A percentile compares a stretch with the other conserved stretches of the same genome.
Evolutionary conservation across 305 asterid species (phyloP).

Genomic region (Lippia alba): DNA sequence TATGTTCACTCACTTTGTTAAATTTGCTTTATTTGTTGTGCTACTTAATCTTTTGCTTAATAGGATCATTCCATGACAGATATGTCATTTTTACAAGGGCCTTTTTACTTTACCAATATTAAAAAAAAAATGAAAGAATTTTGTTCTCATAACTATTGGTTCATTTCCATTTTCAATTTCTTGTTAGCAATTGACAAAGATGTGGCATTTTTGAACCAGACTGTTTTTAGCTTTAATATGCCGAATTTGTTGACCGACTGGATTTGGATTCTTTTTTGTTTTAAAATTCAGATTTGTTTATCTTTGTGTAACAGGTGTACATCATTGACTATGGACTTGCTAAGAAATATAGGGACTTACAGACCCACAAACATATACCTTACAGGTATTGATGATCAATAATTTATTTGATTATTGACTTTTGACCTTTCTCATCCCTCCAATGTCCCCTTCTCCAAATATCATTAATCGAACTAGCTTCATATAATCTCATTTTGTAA

Average conservation of each 20-base stretch:
- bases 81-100: not conserved
- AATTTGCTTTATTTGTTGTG: too few species aligned
- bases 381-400: slow-evolving; percentile 59
- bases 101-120: too few species aligned
- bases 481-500: too few species aligned
- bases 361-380: slow-evolving; percentile 87
- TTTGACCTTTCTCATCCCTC: slow-evolving; percentile 15
- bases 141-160: not conserved
- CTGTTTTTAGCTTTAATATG: not conserved
- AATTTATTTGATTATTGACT: not conserved
- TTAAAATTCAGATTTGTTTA: slow-evolving; percentile 21
- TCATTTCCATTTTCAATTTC: slow-evolving; percentile 14
- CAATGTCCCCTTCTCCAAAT: not conserved
- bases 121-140: too few species aligned
- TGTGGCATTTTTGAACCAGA: not conserved
- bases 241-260: slow-evolving; percentile 6
- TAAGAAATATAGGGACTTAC: slow-evolving; percentile 82
- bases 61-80: too few species aligned
- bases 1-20: too few species aligned
- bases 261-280: not conserved
- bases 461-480: too few species aligned
- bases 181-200: slow-evolving; percentile 4
- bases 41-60: too few species aligned
- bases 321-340: slow-evolving; percentile 89
- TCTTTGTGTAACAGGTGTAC: slow-evolving; percentile 62